These are phyloP conservation scores for Geranomyces variabilis DNA, from an alignment of 192 early-diverging fungal genomes.

Conservation along the genomic window DNA sequence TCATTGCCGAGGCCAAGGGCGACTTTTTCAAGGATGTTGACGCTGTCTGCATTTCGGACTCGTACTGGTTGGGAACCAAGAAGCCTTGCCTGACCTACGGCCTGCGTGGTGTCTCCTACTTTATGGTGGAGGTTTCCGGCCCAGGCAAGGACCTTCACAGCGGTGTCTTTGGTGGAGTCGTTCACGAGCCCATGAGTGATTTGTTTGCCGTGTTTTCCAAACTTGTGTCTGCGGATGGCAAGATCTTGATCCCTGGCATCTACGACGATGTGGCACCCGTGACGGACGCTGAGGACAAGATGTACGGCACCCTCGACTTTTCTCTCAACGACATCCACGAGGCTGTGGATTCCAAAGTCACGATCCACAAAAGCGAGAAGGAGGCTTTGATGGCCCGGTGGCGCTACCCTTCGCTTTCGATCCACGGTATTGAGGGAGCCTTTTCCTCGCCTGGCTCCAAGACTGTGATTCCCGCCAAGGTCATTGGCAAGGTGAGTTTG, in stretches of 20 bases:
- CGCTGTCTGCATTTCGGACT: constrained; percentile 93
- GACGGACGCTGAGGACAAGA: constrained; percentile 78
- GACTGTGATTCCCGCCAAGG: constrained; percentile 95
- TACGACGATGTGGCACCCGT: constrained; percentile 85
- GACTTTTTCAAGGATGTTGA: constrained; percentile 87
- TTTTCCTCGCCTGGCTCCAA: constrained; percentile 93
- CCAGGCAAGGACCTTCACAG: constrained; percentile 93
- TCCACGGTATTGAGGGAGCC: constrained; percentile 98
- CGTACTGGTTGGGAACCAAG: constrained; percentile 88
- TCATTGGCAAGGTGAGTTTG: constrained; percentile 68
- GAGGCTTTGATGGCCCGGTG: constrained; percentile 88
- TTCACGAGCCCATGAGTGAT: constrained; percentile 99
- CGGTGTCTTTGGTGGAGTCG: constrained; percentile 81
- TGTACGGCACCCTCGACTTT: constrained; percentile 87
- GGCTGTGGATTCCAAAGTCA: constrained; percentile 74
- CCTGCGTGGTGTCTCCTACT: constrained; percentile 80
- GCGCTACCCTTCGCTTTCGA: constrained; percentile 92
- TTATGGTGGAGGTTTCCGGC: constrained; percentile 66
- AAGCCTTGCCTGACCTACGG: constrained; percentile 99
- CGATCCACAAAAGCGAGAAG: constrained; percentile 76
- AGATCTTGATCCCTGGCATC: constrained; percentile 90
- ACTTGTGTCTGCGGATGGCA: constrained; percentile 82
- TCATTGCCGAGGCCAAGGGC: constrained; percentile 80
- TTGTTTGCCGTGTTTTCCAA: constrained; percentile 79
- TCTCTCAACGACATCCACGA: constrained; percentile 74